Conservation (phyloP, 1,139 yeast species). For the Chernovozyma aurita region DNA sequence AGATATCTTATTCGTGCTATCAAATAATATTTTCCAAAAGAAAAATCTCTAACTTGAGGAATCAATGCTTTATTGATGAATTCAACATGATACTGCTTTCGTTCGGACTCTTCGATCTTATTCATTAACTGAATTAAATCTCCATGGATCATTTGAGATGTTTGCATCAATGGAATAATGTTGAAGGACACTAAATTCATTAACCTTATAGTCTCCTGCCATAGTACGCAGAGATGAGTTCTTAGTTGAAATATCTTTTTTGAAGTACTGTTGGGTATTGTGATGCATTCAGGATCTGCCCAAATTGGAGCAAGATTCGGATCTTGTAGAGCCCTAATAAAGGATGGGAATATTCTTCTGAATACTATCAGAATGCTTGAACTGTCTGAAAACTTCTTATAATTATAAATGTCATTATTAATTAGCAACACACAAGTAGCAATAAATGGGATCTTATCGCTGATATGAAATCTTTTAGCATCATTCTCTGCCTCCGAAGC, state of each 20-base stretch:
- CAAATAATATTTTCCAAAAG: slow-evolving; percentile 3
- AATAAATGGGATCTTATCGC: slow-evolving; percentile 4
- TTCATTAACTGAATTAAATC: slow-evolving; percentile 17
- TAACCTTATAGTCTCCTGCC: slow-evolving; percentile 34
- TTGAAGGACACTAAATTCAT: slow-evolving; percentile 29
- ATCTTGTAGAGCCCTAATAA: background rate
- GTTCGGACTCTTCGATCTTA: slow-evolving; percentile 25
- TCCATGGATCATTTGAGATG: slow-evolving; percentile 19
- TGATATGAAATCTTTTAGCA: background rate
- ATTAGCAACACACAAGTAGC: slow-evolving; percentile 4
- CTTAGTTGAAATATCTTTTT: slow-evolving; percentile 23
- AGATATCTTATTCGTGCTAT: slow-evolving; percentile 4
- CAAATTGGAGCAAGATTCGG: slow-evolving; percentile 23
- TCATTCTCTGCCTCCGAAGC: background rate
- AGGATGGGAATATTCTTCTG: slow-evolving; percentile 2
- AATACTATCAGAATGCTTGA: slow-evolving; percentile 1
- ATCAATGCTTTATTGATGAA: slow-evolving; percentile 14
- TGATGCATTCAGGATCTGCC: slow-evolving; percentile 33
- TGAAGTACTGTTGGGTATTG: slow-evolving; percentile 15
- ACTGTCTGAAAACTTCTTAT: background rate
- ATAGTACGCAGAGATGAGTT: slow-evolving; percentile 29
- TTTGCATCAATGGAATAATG: slow-evolving; percentile 21
- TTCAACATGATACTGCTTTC: slow-evolving; percentile 21
- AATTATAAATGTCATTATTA: slow-evolving; percentile 1
- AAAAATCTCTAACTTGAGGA: background rate